These are phyloP conservation scores for Thermoascus crustaceus DNA, from an alignment of 2,329 filamentous ascomycete genomes.

Conservation along the genomic window DNA sequence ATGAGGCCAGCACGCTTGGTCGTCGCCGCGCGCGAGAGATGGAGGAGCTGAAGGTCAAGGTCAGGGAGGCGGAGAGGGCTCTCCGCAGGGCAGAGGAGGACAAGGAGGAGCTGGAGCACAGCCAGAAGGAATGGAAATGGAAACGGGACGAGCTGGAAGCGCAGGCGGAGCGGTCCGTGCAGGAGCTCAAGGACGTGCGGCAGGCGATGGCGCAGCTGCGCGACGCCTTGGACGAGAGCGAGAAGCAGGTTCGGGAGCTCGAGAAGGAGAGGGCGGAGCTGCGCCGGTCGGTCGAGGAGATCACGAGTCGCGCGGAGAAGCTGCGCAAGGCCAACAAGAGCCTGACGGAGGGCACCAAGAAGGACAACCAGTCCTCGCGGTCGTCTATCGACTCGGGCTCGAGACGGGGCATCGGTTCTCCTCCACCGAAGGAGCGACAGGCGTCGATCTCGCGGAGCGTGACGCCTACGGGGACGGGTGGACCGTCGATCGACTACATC, in stretches of 20 bases:
- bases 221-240: slow-evolving; percentile 75
- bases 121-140: slow-evolving; percentile 65
- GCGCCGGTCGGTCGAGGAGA: slow-evolving; percentile 68
- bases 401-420: slow-evolving; percentile 40
- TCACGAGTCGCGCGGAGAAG: slow-evolving; percentile 68
- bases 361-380: slow-evolving; percentile 46
- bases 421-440: slow-evolving; percentile 33
- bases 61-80: slow-evolving; percentile 73
- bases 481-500: slow-evolving; percentile 47
- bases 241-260: slow-evolving; percentile 71
- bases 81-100: slow-evolving; percentile 64
- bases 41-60: slow-evolving; percentile 72
- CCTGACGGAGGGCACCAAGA: slow-evolving; percentile 53
- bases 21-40: slow-evolving; percentile 71
- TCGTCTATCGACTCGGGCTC: slow-evolving; percentile 51
- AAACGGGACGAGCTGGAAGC: slow-evolving; percentile 69
- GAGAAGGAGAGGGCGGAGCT: slow-evolving; percentile 76
- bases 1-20: slow-evolving; percentile 72
- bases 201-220: slow-evolving; percentile 69
- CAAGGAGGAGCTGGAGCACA: slow-evolving; percentile 66
- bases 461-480: slow-evolving; percentile 25
- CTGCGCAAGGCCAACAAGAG: slow-evolving; percentile 59
- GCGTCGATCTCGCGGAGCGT: slow-evolving; percentile 27
- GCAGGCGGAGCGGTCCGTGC: slow-evolving; percentile 57
- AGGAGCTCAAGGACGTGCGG: slow-evolving; percentile 68